phyloP scores from a whole-genome alignment of 371 early-diverging fungal genomes.

The Chytridiales sp. region DNA sequence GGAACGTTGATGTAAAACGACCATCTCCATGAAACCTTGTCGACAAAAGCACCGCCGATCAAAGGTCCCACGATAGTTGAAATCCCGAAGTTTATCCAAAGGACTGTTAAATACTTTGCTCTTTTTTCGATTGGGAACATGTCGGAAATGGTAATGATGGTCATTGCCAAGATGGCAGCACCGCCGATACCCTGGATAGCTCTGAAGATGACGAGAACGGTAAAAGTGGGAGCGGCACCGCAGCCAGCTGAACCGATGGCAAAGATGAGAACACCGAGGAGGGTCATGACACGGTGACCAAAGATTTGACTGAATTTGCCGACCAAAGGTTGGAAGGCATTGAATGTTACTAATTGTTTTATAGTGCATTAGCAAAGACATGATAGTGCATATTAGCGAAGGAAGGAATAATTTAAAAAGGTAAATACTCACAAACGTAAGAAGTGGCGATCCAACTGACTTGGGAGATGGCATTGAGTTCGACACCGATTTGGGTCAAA shows the following conservation, averaged over 20 bases:
- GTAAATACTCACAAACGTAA: too few relatives aligned
- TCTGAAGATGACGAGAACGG: conserved; percentile 61
- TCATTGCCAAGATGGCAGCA: conserved; percentile 64
- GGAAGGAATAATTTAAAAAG: too few relatives aligned
- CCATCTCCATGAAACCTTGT: conserved; percentile 35
- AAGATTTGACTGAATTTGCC: conserved; percentile 16
- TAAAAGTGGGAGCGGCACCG: conserved; percentile 57
- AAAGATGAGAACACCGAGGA: conserved; percentile 54
- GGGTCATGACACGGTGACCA: conserved; percentile 52
- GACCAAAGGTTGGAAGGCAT: conserved; percentile 12
- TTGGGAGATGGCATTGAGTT: conserved; percentile 63
- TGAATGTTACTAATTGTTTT: too few relatives aligned
- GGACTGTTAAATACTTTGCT: conserved; percentile 33
- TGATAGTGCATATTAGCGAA: too few relatives aligned
- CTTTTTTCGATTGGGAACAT: conserved; percentile 37
- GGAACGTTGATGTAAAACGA: conserved; percentile 58
- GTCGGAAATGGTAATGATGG: conserved; percentile 44
- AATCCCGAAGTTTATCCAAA: conserved; percentile 32
- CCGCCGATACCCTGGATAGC: conserved; percentile 64
- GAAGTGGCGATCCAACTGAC: conserved; percentile 69
- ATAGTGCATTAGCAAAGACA: too few relatives aligned
- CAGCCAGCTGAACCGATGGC: conserved; percentile 57
- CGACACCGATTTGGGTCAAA: conserved; percentile 70
- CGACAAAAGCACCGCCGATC: conserved; percentile 33
- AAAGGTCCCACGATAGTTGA: conserved; percentile 38